Conservation (phyloP, 2,329 filamentous ascomycete species). For the Rutstroemia sp. region DNA sequence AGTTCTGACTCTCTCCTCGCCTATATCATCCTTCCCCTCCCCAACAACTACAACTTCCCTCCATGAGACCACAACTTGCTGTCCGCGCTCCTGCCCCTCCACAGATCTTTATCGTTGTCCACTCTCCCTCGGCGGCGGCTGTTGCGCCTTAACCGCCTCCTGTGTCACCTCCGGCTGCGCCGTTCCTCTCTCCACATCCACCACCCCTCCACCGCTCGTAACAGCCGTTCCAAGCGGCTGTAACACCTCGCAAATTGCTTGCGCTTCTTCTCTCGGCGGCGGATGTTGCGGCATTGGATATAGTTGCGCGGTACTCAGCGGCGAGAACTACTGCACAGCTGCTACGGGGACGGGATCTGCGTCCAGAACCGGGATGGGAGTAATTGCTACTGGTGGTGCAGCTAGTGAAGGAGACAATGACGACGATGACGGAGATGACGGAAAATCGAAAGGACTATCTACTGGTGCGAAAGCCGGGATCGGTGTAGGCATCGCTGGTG, state of each 20-base stretch:
- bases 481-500: slow-evolving; percentile 44
- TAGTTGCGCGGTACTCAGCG: slow-evolving; percentile 35
- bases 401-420: slow-evolving; percentile 16
- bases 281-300: slow-evolving; percentile 44
- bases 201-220: slow-evolving; percentile 21
- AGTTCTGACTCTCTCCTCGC: slow-evolving; percentile 19
- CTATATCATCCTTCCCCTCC: too few relatives aligned
- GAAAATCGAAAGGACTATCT: slow-evolving; percentile 29
- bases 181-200: neutral
- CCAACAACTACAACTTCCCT: slow-evolving; percentile 1
- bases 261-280: slow-evolving; percentile 34
- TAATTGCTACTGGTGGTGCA: slow-evolving; percentile 10
- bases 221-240: slow-evolving; percentile 35
- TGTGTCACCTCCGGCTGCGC: slow-evolving; percentile 32
- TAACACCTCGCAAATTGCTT: slow-evolving; percentile 38
- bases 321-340: slow-evolving; percentile 35
- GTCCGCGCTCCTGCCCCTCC: slow-evolving; percentile 27
- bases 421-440: slow-evolving; percentile 24
- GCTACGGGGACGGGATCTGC: slow-evolving; percentile 22
- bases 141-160: slow-evolving; percentile 39
- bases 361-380: slow-evolving; percentile 19
- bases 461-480: slow-evolving; percentile 49
- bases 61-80: slow-evolving; percentile 25
- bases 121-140: slow-evolving; percentile 30
- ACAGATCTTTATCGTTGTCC: slow-evolving; percentile 30